These are phyloP conservation scores for Lactuca saligna DNA, from an alignment of 129 eudicot species.

Conservation along the genomic window DNA sequence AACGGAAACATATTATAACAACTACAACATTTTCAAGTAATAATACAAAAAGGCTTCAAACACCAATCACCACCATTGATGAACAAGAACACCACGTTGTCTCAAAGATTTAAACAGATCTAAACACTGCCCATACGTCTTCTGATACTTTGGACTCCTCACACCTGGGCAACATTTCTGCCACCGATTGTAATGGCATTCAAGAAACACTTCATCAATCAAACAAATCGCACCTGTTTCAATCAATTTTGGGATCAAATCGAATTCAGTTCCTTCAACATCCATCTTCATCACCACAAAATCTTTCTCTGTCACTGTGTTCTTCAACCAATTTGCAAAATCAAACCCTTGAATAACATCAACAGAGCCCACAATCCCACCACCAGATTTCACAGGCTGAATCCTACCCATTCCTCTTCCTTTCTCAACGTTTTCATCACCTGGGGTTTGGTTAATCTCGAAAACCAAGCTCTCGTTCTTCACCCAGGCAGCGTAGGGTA, in stretches of 20 bases:
- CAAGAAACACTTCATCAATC: constrained; percentile 92
- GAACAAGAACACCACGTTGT: constrained; percentile 87
- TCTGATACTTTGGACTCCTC: constrained; percentile 73
- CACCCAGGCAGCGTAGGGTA: constrained; percentile 96
- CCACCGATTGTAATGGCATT: constrained; percentile 97
- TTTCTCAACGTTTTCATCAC: constrained; percentile 50
- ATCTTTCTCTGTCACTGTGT: constrained; percentile 58
- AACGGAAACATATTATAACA: constrained; percentile 1
- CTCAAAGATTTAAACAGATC: constrained; percentile 72
- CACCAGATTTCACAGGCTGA: constrained; percentile 58
- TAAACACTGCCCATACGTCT: constrained; percentile 77
- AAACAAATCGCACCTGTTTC: constrained; percentile 87
- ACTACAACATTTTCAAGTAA: constrained; percentile 27
- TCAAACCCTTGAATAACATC: constrained; percentile 88
- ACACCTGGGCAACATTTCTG: constrained; percentile 95
- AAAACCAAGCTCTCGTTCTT: constrained; percentile 77
- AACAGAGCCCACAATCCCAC: constrained; percentile 47
- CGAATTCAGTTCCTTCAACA: constrained; percentile 97
- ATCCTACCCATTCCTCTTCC: constrained; percentile 98
- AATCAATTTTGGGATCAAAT: constrained; percentile 75
- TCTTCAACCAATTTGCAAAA: constrained; percentile 85
- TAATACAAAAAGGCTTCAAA: constrained; percentile 1
- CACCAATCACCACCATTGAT: constrained; percentile 86
- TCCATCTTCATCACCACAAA: constrained; percentile 99
- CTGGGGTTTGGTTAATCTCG: constrained; percentile 76